Conservation (phyloP, 495 filamentous ascomycete species). For the Trichoderma asperelloides region DNA sequence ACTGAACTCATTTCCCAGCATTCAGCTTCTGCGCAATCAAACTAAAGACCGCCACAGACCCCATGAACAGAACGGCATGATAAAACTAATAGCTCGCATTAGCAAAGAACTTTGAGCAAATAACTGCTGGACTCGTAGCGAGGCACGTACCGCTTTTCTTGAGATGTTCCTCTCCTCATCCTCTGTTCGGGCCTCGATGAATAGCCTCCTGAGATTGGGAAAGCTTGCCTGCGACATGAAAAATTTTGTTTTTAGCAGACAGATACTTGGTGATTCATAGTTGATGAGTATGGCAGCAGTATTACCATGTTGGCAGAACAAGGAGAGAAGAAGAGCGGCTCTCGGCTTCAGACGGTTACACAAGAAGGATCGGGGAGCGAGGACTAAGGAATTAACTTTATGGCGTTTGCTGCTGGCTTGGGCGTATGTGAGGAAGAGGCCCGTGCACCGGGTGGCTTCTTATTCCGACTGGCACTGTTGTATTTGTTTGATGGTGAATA, state of each 20-base stretch:
- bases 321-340: background rate
- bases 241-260: background rate
- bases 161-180: slow-evolving; percentile 93
- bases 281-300: background rate
- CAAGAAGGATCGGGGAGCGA: background rate
- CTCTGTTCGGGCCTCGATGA: slow-evolving; percentile 90
- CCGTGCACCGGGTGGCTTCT: background rate
- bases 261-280: background rate
- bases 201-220: slow-evolving; percentile 89
- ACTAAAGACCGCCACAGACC: slow-evolving; percentile 87
- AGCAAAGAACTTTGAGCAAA: background rate
- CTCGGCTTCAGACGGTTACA: background rate
- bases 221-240: slow-evolving; percentile 58
- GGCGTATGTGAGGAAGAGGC: background rate
- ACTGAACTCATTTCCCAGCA: slow-evolving; percentile 26
- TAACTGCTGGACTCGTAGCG: background rate
- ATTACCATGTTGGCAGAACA: slow-evolving; percentile 5
- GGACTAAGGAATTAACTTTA: background rate
- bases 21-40: slow-evolving; percentile 68
- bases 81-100: slow-evolving; percentile 61
- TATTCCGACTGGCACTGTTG: no score
- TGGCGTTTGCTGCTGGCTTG: background rate
- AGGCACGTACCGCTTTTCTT: slow-evolving; percentile 74
- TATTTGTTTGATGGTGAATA: no score
- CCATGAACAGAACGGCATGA: slow-evolving; percentile 91